These are phyloP conservation scores for Rhinocladiella similis DNA, from an alignment of 2,329 filamentous ascomycete genomes.

Conservation along the genomic window DNA sequence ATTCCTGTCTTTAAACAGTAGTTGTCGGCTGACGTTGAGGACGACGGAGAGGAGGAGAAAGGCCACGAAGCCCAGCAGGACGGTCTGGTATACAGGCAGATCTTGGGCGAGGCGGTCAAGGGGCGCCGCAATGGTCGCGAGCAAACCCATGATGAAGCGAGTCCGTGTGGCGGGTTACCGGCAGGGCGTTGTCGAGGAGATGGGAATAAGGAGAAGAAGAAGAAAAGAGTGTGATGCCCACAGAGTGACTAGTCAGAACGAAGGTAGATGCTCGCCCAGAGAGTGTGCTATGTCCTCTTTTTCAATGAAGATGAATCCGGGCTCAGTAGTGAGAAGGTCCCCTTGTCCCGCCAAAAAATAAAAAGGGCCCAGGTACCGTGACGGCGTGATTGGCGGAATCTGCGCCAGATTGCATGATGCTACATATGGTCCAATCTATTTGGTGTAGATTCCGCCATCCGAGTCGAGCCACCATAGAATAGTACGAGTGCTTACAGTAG, in stretches of 20 bases:
- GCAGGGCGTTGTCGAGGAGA: neutral
- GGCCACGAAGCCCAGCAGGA: conserved; percentile 45
- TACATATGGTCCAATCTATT: neutral
- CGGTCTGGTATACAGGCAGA: conserved; percentile 48
- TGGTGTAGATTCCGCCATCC: conserved; percentile 8
- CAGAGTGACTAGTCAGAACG: too few relatives aligned
- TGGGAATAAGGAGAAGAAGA: neutral
- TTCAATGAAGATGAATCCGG: neutral
- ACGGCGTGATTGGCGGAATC: conserved; percentile 12
- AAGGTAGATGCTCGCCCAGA: too few relatives aligned
- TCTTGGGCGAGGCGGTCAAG: conserved; percentile 48
- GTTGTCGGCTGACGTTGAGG: conserved; percentile 76
- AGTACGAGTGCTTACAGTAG: neutral
- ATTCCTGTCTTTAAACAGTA: conserved; percentile 78
- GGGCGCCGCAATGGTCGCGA: conserved; percentile 48
- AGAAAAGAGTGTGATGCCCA: neutral
- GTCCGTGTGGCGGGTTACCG: neutral
- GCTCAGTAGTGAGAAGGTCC: neutral
- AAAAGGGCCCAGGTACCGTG: conserved; percentile 13
- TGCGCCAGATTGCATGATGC: conserved; percentile 1
- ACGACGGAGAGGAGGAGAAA: conserved; percentile 61
- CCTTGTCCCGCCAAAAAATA: conserved; percentile 5
- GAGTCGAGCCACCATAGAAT: conserved; percentile 12
- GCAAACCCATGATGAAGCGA: conserved; percentile 49
- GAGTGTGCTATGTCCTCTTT: too few relatives aligned